These are phyloP conservation scores for Phylloporus arenicola DNA, from an alignment of 768 basidiomycete genomes.

Conservation along the genomic window DNA sequence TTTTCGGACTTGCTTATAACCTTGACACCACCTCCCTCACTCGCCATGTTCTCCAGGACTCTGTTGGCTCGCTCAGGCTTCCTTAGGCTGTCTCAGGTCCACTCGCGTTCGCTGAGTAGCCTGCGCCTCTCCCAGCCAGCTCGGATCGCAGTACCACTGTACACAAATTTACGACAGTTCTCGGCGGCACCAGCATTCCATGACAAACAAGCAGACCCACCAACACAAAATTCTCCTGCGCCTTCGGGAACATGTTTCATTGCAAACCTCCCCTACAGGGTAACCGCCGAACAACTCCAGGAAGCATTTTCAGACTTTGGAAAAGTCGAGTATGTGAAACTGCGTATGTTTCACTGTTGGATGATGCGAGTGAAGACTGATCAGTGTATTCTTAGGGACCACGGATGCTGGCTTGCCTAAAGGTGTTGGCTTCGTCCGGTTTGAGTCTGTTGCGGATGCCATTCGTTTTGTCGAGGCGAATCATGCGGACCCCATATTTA, in stretches of 20 bases:
- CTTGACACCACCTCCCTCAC: background rate
- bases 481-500: constrained; percentile 42
- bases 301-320: constrained; percentile 43
- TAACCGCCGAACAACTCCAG: constrained; percentile 37
- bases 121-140: constrained; percentile 5
- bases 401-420: constrained; percentile 33
- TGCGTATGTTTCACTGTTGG: constrained; percentile 35
- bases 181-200: constrained; percentile 14
- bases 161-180: constrained; percentile 11
- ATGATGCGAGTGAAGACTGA: background rate
- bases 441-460: constrained; percentile 34
- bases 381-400: constrained; percentile 8
- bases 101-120: constrained; percentile 13
- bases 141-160: background rate
- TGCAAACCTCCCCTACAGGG: constrained; percentile 50
- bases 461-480: constrained; percentile 32
- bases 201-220: background rate
- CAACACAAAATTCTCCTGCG: background rate
- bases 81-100: constrained; percentile 6
- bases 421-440: constrained; percentile 47
- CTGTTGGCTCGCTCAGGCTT: constrained; percentile 15
- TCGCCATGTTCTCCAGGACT: constrained; percentile 20
- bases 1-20: constrained; percentile 8
- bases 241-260: constrained; percentile 41
- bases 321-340: constrained; percentile 29